A percentile compares a stretch with the other conserved stretches of the same genome.
Conservation (phyloP, 139 green algal genomes). For the Coccomyxa sp. region DNA sequence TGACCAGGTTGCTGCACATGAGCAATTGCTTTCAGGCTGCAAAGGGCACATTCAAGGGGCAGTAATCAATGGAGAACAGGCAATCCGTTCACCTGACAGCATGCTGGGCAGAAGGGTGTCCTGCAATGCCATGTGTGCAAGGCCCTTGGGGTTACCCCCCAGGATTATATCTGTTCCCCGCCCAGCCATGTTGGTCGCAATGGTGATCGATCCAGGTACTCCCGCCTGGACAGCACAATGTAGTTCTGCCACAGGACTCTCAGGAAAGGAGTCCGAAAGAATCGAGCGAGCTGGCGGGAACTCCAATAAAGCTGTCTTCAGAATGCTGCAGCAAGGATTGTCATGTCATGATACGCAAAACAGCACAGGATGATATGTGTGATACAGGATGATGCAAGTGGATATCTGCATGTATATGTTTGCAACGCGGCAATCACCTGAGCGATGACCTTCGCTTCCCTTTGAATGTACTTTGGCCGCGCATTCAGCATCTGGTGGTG, state of each 20-base stretch:
- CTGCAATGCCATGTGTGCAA: background rate
- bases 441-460: constrained; percentile 75
- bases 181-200: constrained; percentile 79
- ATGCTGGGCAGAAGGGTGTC: background rate
- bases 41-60: background rate
- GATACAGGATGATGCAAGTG: no score
- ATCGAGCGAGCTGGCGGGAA: no score
- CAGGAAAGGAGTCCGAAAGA: no score
- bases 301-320: no score
- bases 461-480: constrained; percentile 58
- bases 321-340: no score
- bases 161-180: constrained; percentile 80
- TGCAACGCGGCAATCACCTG: constrained; percentile 11
- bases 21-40: background rate
- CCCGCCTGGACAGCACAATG: constrained; percentile 44
- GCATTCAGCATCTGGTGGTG: constrained; percentile 52
- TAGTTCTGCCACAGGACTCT: constrained; percentile 3
- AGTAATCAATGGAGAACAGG: background rate
- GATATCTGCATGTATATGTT: no score
- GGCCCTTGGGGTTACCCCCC: constrained; percentile 60
- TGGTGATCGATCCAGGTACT: constrained; percentile 60
- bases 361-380: no score
- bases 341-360: no score
- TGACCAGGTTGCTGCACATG: no score
- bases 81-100: background rate